Base-by-base conservation (phyloP, 176 grass and related monocot species). In the Juncus inflexus region DNA sequence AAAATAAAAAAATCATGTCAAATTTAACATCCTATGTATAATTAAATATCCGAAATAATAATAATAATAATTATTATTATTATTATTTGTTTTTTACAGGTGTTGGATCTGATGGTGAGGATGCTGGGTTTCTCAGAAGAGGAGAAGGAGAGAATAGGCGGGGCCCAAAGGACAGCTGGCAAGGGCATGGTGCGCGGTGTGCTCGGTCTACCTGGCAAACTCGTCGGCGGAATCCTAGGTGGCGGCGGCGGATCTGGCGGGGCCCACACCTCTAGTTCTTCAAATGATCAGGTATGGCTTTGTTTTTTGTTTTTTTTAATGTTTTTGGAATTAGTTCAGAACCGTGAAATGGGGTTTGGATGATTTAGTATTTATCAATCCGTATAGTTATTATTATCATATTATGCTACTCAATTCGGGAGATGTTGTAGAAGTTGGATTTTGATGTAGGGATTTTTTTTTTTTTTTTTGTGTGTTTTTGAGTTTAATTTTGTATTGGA, bases 121-220 rank as follows among this genome's bases (percentile, higher is more conserved):
- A 90, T 99, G 89, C 85, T 99, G 83, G 95, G 95, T 42, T 99
- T 99, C 75, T 86, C 89, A 0, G 89, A 87, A 58, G 95, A 99
- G 86, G 95, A 99, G 53, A 99, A 94, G 53, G 78, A 87, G 67
- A 94, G 83, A 66, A 85, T 99, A 76, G 86, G 95, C 54, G 66
- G 79, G 77, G 89, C 95, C 59, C 95, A 99, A 74, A 82, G 62
- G 71, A 77, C 74, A 74, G 80, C 80, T 40, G 83, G 83, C 55
- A 47, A 80, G 78, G 85, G 89, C 58, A 63, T 99, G 50, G 95
- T 90, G 11, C 83, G 83, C 19, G 95, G 95, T 66, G 80, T 99
- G 72, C 67, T 99, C 78, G 86, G 95, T 66, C 58, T 94, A 58
- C 80, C 83, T 2, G 95, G 95, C 40, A 83, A 83, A 43, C 40